phyloP scores from a whole-genome alignment of 495 filamentous ascomycete species.

The Oleoguttula mirabilis region DNA sequence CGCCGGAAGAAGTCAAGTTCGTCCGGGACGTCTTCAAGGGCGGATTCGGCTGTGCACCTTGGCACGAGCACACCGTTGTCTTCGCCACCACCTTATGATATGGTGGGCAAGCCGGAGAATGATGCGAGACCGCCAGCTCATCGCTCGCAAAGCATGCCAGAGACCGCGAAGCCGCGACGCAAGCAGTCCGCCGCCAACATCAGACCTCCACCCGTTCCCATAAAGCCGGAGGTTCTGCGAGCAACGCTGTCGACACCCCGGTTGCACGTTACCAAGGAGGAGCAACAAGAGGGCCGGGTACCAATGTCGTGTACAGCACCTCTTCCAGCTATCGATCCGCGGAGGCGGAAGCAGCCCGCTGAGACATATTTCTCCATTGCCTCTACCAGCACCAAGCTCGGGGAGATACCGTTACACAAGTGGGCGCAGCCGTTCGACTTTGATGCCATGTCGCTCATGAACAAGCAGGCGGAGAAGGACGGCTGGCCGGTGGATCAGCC shows the following conservation, averaged over 20 bases:
- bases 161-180: not conserved
- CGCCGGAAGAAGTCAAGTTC: constrained; percentile 2
- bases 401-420: constrained; percentile 32
- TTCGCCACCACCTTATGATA: constrained; percentile 10
- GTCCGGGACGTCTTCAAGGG: not conserved
- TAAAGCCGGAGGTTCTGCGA: not conserved
- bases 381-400: constrained; percentile 32
- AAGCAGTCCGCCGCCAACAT: not conserved
- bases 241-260: constrained; percentile 6
- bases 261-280: not conserved
- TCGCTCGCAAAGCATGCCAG: not conserved
- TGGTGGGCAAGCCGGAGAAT: not conserved
- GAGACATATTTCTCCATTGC: constrained; percentile 26
- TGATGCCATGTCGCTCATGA: constrained; percentile 25
- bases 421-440: constrained; percentile 28
- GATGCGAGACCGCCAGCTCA: not conserved
- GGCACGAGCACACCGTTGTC: not conserved
- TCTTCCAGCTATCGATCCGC: not conserved
- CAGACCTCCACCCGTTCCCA: not conserved
- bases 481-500: constrained; percentile 13
- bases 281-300: too few species aligned
- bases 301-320: not conserved
- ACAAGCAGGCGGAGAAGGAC: constrained; percentile 22
- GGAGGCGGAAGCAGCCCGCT: constrained; percentile 9
- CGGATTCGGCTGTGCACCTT: not conserved